Percentiles rank a stretch among this genome's conserved stretches.
Evolutionary conservation across 495 filamentous ascomycete genomes (phyloP).

Genomic region (Cryomyces antarcticus): DNA sequence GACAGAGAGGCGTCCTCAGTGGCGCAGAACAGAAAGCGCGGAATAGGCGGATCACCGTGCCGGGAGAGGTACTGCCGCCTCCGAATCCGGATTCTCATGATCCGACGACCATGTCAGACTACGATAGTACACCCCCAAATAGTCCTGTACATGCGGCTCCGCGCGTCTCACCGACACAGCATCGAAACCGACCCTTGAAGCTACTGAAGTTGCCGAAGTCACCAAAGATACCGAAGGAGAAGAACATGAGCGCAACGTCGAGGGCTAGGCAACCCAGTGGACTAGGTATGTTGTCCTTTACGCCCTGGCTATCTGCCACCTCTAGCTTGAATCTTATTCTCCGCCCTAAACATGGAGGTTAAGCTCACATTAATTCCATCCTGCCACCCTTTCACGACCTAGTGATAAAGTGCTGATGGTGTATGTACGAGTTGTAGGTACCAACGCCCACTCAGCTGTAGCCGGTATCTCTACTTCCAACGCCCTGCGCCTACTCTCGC

Average conservation of each 20-base stretch:
- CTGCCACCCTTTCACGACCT: no score
- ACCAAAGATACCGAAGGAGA: background rate
- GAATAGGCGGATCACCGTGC: slow-evolving; percentile 24
- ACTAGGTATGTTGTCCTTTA: no score
- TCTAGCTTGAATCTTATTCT: no score
- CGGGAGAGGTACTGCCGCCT: slow-evolving; percentile 26
- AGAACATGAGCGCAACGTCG: no score
- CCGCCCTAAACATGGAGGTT: no score
- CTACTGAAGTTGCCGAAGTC: background rate
- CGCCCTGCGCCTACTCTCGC: slow-evolving; percentile 52
- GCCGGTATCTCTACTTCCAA: slow-evolving; percentile 62
- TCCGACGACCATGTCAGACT: slow-evolving; percentile 8
- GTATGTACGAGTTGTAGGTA: slow-evolving; percentile 27
- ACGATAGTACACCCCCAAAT: background rate
- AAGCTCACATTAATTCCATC: no score
- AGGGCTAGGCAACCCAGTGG: no score
- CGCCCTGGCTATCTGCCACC: no score
- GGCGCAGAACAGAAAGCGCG: slow-evolving; percentile 1
- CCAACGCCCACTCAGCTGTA: slow-evolving; percentile 31
- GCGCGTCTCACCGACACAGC: no score
- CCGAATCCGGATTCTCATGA: slow-evolving; percentile 24
- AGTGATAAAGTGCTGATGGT: slow-evolving; percentile 5
- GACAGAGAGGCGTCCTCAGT: slow-evolving; percentile 13
- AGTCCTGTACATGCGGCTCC: slow-evolving; percentile 2
- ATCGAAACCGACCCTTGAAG: background rate